Conservation (phyloP, 441 rosid genomes). For the Melastoma candidum region DNA sequence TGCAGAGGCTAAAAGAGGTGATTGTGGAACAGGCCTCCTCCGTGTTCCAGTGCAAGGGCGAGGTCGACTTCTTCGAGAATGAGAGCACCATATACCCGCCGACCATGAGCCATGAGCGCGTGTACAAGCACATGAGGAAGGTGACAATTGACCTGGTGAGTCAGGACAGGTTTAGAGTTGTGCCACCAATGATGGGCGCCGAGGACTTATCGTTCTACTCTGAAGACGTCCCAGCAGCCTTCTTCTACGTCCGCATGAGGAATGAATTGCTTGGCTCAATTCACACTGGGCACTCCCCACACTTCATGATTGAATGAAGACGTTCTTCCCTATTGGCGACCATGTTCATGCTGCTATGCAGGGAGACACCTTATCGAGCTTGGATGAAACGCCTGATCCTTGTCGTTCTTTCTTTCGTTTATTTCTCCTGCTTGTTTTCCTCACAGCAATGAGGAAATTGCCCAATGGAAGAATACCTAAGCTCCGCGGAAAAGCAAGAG, state of each 20-base stretch:
- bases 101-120: conserved; percentile 47
- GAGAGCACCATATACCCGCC: conserved; percentile 61
- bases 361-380: conserved; percentile 65
- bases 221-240: conserved; percentile 58
- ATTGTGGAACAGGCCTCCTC: conserved; percentile 52
- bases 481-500: too few species aligned
- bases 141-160: conserved; percentile 57
- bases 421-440: too few species aligned
- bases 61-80: conserved; percentile 65
- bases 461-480: too few species aligned
- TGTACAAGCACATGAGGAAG: conserved; percentile 64
- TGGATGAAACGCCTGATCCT: conserved; percentile 11
- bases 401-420: too few species aligned
- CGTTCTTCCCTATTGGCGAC: conserved; percentile 67
- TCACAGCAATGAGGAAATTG: too few species aligned
- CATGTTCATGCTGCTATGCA: conserved; percentile 73
- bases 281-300: conserved; percentile 68
- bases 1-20: conserved; percentile 66
- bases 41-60: conserved; percentile 58
- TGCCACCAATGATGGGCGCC: conserved; percentile 82
- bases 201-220: conserved; percentile 91
- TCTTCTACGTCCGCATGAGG: conserved; percentile 69
- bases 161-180: conserved; percentile 36
- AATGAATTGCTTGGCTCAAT: conserved; percentile 64
- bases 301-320: conserved; percentile 81